A percentile compares a stretch with the other conserved stretches of the same genome.
Evolutionary conservation across 345 rosid species (phyloP).

Genomic region (Trapa bicornis): DNA sequence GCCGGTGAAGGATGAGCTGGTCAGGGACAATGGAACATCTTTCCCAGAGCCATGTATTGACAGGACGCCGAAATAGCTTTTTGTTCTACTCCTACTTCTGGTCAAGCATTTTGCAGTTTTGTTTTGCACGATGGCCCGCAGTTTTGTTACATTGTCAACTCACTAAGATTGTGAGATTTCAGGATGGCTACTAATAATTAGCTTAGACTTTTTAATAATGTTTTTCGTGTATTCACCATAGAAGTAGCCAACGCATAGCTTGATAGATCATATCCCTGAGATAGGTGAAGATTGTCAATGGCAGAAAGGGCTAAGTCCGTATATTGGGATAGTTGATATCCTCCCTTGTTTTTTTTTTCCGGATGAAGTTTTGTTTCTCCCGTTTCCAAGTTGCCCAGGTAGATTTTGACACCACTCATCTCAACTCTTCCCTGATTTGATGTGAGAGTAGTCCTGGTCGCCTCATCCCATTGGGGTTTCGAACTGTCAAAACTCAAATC

Average conservation of each 20-base stretch:
- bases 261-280: not conserved
- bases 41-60: conserved; percentile 92
- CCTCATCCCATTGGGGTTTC: conserved; percentile 6
- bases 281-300: not conserved
- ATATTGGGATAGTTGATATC: not conserved
- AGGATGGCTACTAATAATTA: not conserved
- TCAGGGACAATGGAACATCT: conserved; percentile 91
- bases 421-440: conserved; percentile 3
- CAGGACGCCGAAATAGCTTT: conserved; percentile 57
- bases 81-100: not conserved
- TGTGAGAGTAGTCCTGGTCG: not conserved
- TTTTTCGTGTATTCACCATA: no score
- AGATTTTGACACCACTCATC: conserved; percentile 4
- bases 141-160: not conserved
- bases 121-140: not conserved
- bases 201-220: not conserved
- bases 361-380: no score
- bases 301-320: not conserved
- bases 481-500: not conserved
- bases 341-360: not conserved
- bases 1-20: conserved; percentile 75
- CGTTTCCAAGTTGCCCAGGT: conserved; percentile 14
- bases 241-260: not conserved
- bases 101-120: not conserved
- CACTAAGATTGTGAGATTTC: not conserved